Percentiles rank a stretch among this genome's conserved stretches.
phyloP scores from a whole-genome alignment of 2,329 filamentous ascomycete species.

The Trichoderma citrinoviride region DNA sequence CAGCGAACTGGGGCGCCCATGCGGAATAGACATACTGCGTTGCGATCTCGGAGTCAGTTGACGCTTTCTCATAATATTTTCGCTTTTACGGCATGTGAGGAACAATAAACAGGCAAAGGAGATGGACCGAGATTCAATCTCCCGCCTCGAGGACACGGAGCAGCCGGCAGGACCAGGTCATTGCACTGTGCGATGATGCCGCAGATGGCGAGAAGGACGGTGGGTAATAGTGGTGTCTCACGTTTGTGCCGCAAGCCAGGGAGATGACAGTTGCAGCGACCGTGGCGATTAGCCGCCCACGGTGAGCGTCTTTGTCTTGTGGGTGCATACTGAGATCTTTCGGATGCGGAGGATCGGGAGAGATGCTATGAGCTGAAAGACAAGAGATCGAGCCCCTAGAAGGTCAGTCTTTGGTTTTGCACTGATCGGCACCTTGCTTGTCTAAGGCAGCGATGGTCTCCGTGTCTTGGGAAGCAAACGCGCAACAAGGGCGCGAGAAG shows the following conservation, averaged over 20 bases:
- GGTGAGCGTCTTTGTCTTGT: slow-evolving; percentile 13
- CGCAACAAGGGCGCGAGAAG: slow-evolving; percentile 5
- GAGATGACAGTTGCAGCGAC: slow-evolving; percentile 81
- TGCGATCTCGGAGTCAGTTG: slow-evolving; percentile 7
- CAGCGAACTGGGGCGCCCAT: slow-evolving; percentile 94
- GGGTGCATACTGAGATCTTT: slow-evolving; percentile 11
- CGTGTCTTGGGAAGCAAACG: slow-evolving; percentile 1
- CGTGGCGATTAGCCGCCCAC: slow-evolving; percentile 70
- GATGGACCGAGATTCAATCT: background rate
- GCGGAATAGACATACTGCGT: slow-evolving; percentile 92
- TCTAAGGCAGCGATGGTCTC: background rate
- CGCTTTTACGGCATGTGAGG: background rate
- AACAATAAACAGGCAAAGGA: background rate
- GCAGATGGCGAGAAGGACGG: background rate
- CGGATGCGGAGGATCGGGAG: background rate
- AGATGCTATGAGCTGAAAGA: background rate
- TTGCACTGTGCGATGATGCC: background rate
- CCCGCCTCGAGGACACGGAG: background rate
- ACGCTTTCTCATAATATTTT: background rate
- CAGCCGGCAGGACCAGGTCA: background rate
- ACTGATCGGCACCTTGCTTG: background rate
- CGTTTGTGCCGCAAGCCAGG: slow-evolving; percentile 89
- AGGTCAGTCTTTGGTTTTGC: background rate
- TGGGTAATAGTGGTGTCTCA: slow-evolving; percentile 42
- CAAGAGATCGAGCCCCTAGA: background rate